Evolutionary conservation across 2,329 filamentous ascomycete species (phyloP).

Genomic region (Colletotrichum sublineola): DNA sequence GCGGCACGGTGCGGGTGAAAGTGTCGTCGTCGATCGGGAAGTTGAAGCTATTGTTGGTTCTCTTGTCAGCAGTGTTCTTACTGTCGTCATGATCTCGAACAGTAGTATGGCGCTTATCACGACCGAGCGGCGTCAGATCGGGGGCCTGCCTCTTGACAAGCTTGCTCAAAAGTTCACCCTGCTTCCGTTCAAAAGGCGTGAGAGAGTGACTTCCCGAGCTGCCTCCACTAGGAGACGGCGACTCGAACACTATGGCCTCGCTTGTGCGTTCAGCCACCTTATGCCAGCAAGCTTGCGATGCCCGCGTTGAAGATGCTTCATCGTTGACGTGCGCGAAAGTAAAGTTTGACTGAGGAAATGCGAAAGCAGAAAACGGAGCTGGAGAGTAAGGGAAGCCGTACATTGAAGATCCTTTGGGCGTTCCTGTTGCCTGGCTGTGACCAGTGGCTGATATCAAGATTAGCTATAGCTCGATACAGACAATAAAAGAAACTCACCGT

Average conservation of each 20-base stretch:
- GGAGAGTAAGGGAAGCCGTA: constrained; percentile 54
- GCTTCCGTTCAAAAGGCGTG: constrained; percentile 57
- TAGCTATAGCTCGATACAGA: constrained; percentile 7
- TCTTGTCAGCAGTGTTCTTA: constrained; percentile 52
- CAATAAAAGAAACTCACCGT: background rate
- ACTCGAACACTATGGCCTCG: constrained; percentile 15
- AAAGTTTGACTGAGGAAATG: constrained; percentile 11
- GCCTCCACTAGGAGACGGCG: constrained; percentile 43
- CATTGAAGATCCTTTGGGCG: constrained; percentile 58
- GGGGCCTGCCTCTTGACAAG: constrained; percentile 52
- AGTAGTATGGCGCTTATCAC: constrained; percentile 30
- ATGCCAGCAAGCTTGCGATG: background rate
- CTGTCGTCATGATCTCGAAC: constrained; percentile 21
- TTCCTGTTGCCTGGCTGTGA: constrained; percentile 37
- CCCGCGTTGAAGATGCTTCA: constrained; percentile 6
- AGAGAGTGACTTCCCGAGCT: constrained; percentile 44
- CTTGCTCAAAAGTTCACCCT: constrained; percentile 53
- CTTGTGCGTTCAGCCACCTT: background rate
- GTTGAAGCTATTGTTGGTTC: constrained; percentile 61
- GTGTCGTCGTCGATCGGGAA: constrained; percentile 61
- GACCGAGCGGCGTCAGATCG: constrained; percentile 31
- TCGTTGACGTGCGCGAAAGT: constrained; percentile 8
- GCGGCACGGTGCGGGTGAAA: constrained; percentile 53
- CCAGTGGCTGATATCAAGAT: constrained; percentile 5
- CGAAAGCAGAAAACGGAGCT: constrained; percentile 23